phyloP scores from a whole-genome alignment of 2,329 filamentous ascomycete genomes.

The Orbilia ellipsospora region DNA sequence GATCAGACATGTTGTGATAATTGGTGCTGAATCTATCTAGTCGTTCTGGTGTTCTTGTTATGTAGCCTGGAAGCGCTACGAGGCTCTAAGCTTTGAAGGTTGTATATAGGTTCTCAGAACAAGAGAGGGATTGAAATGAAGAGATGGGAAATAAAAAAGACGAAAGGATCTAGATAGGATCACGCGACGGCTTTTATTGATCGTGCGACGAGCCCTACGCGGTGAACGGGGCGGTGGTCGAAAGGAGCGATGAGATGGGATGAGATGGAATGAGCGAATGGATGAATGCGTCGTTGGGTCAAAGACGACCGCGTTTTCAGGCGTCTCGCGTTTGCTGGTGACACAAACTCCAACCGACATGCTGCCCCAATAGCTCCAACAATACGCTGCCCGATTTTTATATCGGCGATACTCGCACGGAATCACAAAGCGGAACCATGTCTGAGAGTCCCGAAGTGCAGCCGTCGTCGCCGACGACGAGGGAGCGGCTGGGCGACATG shows the following conservation, averaged over 20 bases:
- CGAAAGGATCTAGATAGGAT: constrained; percentile 21
- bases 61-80: not conserved
- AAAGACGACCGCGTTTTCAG: constrained; percentile 5
- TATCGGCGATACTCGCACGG: not conserved
- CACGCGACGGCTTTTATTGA: constrained; percentile 3
- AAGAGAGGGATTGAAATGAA: not conserved
- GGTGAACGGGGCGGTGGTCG: not conserved
- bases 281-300: not conserved
- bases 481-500: constrained; percentile 39
- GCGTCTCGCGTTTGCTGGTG: constrained; percentile 14
- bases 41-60: not conserved
- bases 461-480: constrained; percentile 40
- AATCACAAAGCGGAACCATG: constrained; percentile 13
- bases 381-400: not conserved
- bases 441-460: constrained; percentile 33
- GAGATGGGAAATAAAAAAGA: not conserved
- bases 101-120: not conserved
- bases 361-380: no score
- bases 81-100: not conserved
- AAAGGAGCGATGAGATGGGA: constrained; percentile 30
- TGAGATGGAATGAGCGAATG: not conserved
- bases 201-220: not conserved
- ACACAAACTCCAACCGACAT: no score
- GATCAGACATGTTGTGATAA: constrained; percentile 19
- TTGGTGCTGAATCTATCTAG: not conserved